Evolutionary conservation across 78 protist genomes (phyloP).

Genomic region (Cavenderia fasciculata): DNA sequence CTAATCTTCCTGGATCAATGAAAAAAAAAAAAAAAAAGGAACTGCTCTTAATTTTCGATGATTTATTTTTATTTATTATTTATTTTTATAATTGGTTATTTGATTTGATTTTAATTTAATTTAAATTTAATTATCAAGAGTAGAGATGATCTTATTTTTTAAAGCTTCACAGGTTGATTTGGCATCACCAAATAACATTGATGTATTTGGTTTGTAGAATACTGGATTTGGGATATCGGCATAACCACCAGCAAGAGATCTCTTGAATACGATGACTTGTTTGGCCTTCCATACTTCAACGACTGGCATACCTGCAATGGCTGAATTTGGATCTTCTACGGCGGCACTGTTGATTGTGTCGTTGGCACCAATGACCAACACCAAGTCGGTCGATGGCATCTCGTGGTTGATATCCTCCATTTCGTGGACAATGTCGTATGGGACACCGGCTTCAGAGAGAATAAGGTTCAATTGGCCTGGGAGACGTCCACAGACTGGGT

Average conservation of each 20-base stretch:
- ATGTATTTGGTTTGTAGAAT: conserved; percentile 94
- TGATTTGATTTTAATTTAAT: no score
- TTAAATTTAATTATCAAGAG: no score
- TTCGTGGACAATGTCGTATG: conserved; percentile 97
- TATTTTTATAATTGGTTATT: no score
- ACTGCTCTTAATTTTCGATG: no score
- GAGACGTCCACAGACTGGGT: conserved; percentile 98
- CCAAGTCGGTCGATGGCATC: conserved; percentile 86
- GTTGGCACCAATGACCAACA: conserved; percentile 93
- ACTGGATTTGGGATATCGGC: conserved; percentile 97
- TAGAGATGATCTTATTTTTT: conserved; percentile 5
- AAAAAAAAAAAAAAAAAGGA: no score
- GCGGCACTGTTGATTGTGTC: conserved; percentile 99
- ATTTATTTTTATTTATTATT: no score
- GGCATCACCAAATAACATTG: conserved; percentile 98
- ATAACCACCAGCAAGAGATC: conserved; percentile 97
- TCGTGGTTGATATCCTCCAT: conserved; percentile 98
- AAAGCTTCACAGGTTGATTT: conserved; percentile 81
- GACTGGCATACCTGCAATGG: conserved; percentile 98
- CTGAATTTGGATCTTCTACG: conserved; percentile 94
- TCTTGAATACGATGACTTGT: conserved; percentile 94
- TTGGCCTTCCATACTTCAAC: conserved; percentile 93
- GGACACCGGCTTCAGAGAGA: conserved; percentile 98
- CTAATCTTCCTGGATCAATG: no score
- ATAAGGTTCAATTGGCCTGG: conserved; percentile 98